Base-by-base conservation (phyloP, 306 rosid genomes). In the Rosa multiflora region DNA sequence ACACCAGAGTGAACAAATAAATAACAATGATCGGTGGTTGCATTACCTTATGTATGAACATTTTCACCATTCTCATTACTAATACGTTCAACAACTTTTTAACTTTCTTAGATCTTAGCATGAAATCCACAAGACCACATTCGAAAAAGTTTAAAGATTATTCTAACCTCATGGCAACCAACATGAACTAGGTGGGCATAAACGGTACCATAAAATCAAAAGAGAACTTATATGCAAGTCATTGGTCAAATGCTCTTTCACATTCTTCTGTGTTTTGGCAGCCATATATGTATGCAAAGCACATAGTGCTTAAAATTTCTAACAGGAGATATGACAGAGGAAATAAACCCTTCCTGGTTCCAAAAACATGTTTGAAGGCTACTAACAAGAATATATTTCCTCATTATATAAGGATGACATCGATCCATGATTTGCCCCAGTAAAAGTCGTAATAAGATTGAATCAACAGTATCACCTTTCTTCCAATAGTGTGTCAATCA, bases 401-500 rank as follows among this genome's bases (percentile, higher is more conserved):
- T n/a, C 62, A 74, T 74, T 13, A 56, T 56, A 56, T 56, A 20
- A 40, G 21, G 68, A 56, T 74, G 23, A n/a, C 69, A 58, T 61
- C 42, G 6, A 74, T 40, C 23, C 51, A 74, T 23, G 37, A 53
- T 73, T 40, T 61, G 15, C 77, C 44, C 70, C 46, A 42, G 10
- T 32, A 15, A 2, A 26, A 15, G 72, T 63, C 68, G 15, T 26
- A 23, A 2, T 32, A 53, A 32, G 52, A 35, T 42, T 23, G 62
- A 73, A 75, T 40, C 78, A 76, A 80, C 62, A 77, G 43, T 15
- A 61, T 85, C 90, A 96, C 99, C 97, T 93, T 86, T 93, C 98
- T 82, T 96, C 98, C 90, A 93, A 78, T 53, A 96, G 89, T 7
- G 97, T 96, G 82, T 96, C 99, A 79, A 96, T 92, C 84, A 96